Base-by-base conservation (phyloP, 768 basidiomycete genomes). In the Pulveroboletus sp. region DNA sequence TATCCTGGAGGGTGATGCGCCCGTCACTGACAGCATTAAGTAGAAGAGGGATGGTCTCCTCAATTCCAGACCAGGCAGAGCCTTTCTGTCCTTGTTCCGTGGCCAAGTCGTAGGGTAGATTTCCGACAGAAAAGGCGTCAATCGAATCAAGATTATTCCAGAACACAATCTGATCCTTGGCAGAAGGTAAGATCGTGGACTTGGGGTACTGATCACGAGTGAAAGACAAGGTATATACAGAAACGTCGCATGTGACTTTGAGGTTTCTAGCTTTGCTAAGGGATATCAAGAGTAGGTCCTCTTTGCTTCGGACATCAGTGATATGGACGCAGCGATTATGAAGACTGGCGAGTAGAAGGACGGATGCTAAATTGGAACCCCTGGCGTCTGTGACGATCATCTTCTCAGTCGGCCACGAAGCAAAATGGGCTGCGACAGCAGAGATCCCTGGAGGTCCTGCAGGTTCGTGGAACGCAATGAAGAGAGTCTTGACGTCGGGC, bases 191-290 rank as follows among this genome's bases (percentile, higher is more conserved):
- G 56, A 76, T 73, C 2, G 73, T 71, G 17, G 82, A 75, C 2
- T 70, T 72, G 2, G 86, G 84, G 73, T 82, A 94, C 51, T 89
- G 77, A 46, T 86, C 86, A 38, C 72, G 76, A 2, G 79, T 81
- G 73, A 91, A 94, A 80, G 96, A 97, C 45, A 99, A 73, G 16
- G 90, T 80, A 68, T 88, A 97, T 43, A 97, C 78, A 13, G 93
- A 85, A 27, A 96, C 91, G 59, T 99, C 96, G 68, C 95, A 98
- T 4, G 95, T 97, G 43, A 97, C 95, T 61, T 90, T 88, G 59
- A 98, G 80, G 12, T 88, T 76, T 73, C 93, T 94, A 35, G 86
- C 85, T 73, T 99, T 99, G 78, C 92, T 93, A 32, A 99, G 76
- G 3, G 88, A 85, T 64, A 99, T 97, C 50, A 99, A 73, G 26